Evolutionary conservation across 345 rosid species (phyloP), one percentile per base, ranked within the genome.

Genomic region (Eucalyptus rudis): DNA sequence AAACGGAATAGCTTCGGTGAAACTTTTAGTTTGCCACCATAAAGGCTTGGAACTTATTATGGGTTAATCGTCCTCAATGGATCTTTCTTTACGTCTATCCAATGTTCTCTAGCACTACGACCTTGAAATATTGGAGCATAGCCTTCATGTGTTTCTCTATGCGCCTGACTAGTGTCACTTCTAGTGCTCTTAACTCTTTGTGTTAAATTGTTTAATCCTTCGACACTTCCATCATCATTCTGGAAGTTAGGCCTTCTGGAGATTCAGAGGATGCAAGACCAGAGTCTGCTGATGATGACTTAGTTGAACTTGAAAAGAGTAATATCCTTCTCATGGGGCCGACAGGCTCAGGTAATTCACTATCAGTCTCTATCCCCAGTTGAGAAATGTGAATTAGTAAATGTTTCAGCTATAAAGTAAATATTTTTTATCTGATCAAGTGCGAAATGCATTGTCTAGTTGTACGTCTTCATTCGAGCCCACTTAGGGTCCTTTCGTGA

Each of bases 311-410:
- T 80, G 99, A 98, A 96, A 98, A 97, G 93, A 97, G 99, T 94
- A 98, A 97, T 92, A 98, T 98, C 94, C 99, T 98, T 87, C 89
- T 98, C 45, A 96, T 97, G 99, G 99, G 99, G 87, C 99, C 99
- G 45, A 98, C 99, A 49, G 99, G 99, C 80, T 98, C 99, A 91
- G 99, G 99, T 98, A 86, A 76, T 76, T 76, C 83, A 40, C 47
- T 40, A 76, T 76, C 15, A 40, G 29, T 76, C 5, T 76, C 22
- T 76, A 20, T 76, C 2, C 47, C 47, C 43, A 3, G 47, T 40
- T 76, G 47, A 76, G 13, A 76, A 76, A 76, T 1, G 47, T 76
- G 29, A 40, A 40, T 20, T 36, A 76, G 83, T 36, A 76, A 76
- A 76, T 11, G 29, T 76, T 76, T 20, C 15, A 5, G 83, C 83